Evolutionary conservation across 805 yeast species (phyloP), one percentile per base, ranked within the genome.

Genomic region (Sungouiella thailandica): DNA sequence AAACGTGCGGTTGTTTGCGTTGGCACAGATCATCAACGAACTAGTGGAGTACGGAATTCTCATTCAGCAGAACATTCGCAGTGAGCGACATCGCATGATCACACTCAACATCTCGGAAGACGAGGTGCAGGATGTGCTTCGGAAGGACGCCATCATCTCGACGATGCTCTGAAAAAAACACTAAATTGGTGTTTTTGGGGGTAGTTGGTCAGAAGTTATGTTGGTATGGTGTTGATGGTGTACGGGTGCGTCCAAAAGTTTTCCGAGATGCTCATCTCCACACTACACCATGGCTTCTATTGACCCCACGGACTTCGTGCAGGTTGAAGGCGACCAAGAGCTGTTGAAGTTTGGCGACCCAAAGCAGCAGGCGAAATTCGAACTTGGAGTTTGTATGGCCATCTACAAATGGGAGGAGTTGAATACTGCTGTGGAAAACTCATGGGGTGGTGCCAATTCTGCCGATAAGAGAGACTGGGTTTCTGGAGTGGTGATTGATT

Each of bases 391-490:
- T 1, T 81, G 96, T 19, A 83, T 89, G 95, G 79, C 84, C 23
- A 61, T 93, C n/a, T 78, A 89, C 57, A 71, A 74, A 38, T 93
- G 98, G 98, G 93, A 88, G 39, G 88, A 83, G 16, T 65, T 93
- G 32, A 71, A 75, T 29, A 82, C 84, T 1, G 98, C 98, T 0
- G 97, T 93, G 7, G 94, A 78, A 5, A 87, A 85, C 55, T 67
- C 71, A 19, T 93, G 98, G 97, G 99, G 98, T 39, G 99, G 98
- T 1, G 79, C 96, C 10, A 83, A 85, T 23, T 81, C 95, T 10
- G 76, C 72, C 1, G 97, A 85, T 24, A 93, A 93, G 58, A 72
- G 99, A 52, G 98, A 93, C 56, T 93, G 98, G 98, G 72, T 90
- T 43, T 76, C 85, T 4, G 94, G 86, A 4, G 64, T 85, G 10